Evolutionary conservation across 106 monocot genomes (phyloP).

Genomic region (Allium fistulosum): DNA sequence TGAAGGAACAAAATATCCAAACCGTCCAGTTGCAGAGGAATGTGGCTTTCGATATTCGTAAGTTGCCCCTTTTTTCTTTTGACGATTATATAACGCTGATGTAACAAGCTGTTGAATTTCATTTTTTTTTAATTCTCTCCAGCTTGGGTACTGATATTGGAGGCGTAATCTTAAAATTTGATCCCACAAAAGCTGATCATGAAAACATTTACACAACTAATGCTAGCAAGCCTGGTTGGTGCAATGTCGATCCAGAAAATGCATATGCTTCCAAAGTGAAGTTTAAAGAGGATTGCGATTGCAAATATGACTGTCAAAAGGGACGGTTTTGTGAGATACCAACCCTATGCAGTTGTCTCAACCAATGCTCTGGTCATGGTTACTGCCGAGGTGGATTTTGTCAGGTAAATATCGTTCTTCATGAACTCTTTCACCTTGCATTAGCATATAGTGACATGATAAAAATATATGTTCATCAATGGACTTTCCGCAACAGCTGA

Average conservation of each 20-base stretch:
- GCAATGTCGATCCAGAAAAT: constrained; percentile 76
- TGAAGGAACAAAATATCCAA: constrained; percentile 69
- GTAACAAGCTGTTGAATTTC: background rate
- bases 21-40: constrained; percentile 17
- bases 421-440: too few species aligned
- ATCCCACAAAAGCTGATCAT: constrained; percentile 57
- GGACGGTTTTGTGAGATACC: constrained; percentile 79
- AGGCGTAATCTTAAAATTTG: constrained; percentile 22
- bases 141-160: constrained; percentile 43
- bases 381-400: constrained; percentile 91
- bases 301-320: constrained; percentile 75
- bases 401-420: constrained; percentile 31
- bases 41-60: background rate
- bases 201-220: constrained; percentile 76
- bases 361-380: constrained; percentile 85
- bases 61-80: too few species aligned
- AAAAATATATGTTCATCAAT: too few species aligned
- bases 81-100: background rate
- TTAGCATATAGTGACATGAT: too few species aligned
- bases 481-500: too few species aligned
- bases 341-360: constrained; percentile 67
- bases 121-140: constrained; percentile 8
- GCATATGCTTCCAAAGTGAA: constrained; percentile 61
- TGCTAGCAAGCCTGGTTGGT: constrained; percentile 67
- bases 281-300: constrained; percentile 83